A percentile compares a stretch with the other conserved stretches of the same genome.
Evolutionary conservation across 225 moss, liverwort and hornwort species (phyloP).

Genomic region (Sphagnum tenellum): DNA sequence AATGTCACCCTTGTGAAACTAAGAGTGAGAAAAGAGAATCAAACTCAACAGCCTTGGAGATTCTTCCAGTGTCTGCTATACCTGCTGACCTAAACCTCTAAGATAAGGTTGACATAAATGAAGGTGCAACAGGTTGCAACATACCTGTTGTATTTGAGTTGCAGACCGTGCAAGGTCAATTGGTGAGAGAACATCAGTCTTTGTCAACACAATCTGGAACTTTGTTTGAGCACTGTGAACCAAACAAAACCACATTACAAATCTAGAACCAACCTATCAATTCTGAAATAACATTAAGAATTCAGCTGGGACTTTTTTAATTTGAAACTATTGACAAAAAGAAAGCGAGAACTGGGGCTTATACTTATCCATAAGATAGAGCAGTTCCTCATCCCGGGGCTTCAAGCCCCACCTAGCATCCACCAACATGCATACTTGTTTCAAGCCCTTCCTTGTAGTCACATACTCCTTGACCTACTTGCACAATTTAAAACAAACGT

Average conservation of each 20-base stretch:
- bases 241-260: neutral
- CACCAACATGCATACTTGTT: conserved; percentile 80
- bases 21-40: no score
- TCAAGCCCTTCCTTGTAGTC: conserved; percentile 56
- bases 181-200: conserved; percentile 75
- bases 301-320: neutral
- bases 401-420: conserved; percentile 98
- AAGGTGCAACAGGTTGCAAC: neutral
- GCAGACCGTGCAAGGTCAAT: conserved; percentile 83
- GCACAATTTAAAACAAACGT: neutral
- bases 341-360: neutral
- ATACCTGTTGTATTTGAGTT: conserved; percentile 75
- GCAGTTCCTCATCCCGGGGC: conserved; percentile 75
- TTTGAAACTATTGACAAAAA: neutral
- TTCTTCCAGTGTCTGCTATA: no score
- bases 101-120: no score
- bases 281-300: no score
- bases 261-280: no score
- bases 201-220: conserved; percentile 80
- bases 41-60: no score
- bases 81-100: no score
- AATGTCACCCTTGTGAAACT: no score
- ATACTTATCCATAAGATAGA: conserved; percentile 90
- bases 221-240: conserved; percentile 58
- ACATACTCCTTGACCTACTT: conserved; percentile 80